phyloP scores from a whole-genome alignment of 371 early-diverging fungal species.

The Mucor circinelloides region DNA sequence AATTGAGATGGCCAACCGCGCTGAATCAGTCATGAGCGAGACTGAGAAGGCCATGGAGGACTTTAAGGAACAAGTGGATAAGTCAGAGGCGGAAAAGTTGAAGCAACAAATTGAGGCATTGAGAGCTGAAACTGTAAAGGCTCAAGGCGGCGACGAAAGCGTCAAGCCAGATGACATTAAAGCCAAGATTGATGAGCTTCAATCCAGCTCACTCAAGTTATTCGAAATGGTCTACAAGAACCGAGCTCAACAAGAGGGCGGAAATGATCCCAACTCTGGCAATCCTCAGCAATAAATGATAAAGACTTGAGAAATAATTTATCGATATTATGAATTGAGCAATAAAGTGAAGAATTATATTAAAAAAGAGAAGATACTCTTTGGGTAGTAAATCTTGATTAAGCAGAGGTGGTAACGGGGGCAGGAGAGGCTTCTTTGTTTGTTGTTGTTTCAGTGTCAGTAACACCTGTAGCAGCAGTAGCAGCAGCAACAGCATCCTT shows the following conservation, averaged over 20 bases:
- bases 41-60: constrained; percentile 89
- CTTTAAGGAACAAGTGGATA: constrained; percentile 88
- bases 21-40: constrained; percentile 83
- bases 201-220: constrained; percentile 83
- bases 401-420: background rate
- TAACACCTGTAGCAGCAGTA: constrained; percentile 3
- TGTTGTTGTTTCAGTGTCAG: background rate
- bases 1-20: constrained; percentile 87
- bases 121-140: constrained; percentile 66
- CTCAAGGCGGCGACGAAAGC: constrained; percentile 59
- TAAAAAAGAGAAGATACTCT: background rate
- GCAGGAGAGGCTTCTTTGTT: background rate
- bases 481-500: background rate
- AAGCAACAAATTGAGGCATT: constrained; percentile 69
- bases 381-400: background rate
- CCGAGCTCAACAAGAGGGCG: constrained; percentile 32
- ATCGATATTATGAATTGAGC: background rate
- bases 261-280: background rate
- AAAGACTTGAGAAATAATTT: background rate
- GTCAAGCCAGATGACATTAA: constrained; percentile 66
- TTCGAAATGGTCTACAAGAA: constrained; percentile 94
- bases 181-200: constrained; percentile 70
- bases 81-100: constrained; percentile 75
- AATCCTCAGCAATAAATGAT: background rate
- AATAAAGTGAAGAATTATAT: background rate